A percentile compares a stretch with the other conserved stretches of the same genome.
Conservation (phyloP, 148 eudicot genomes). For the Vaccinium corymbosum region DNA sequence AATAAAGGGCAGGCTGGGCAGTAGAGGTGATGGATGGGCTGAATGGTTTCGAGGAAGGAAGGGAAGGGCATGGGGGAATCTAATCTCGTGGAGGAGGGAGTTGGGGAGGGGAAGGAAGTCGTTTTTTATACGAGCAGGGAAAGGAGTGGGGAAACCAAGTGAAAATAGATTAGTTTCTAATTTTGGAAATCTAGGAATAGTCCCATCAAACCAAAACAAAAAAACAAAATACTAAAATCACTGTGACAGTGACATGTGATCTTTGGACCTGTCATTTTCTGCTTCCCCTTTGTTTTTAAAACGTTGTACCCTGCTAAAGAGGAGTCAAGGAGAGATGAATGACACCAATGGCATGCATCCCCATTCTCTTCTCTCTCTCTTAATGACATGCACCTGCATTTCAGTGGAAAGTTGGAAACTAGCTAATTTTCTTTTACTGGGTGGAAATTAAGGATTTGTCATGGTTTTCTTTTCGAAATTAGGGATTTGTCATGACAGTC, state of each 20-base stretch:
- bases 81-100: constrained; percentile 15
- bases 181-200: constrained; percentile 52
- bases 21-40: neutral
- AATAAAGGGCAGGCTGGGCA: neutral
- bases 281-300: constrained; percentile 18
- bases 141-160: constrained; percentile 34
- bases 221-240: constrained; percentile 22
- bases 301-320: constrained; percentile 10
- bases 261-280: constrained; percentile 31
- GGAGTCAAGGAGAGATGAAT: neutral
- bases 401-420: neutral
- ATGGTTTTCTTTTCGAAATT: neutral
- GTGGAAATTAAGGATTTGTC: neutral
- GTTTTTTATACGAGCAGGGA: constrained; percentile 56
- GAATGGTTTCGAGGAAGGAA: constrained; percentile 20
- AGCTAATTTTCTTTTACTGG: neutral
- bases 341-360: neutral
- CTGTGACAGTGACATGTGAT: constrained; percentile 33
- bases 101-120: neutral
- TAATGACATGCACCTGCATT: neutral
- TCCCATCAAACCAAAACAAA: constrained; percentile 44
- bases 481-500: neutral
- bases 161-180: constrained; percentile 37
- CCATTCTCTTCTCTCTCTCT: constrained; percentile 14
- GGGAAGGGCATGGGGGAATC: constrained; percentile 22